Evolutionary conservation across 75 land plant genomes (phyloP), one percentile per base, ranked within the genome.

Genomic region (Azolla pinnata): DNA sequence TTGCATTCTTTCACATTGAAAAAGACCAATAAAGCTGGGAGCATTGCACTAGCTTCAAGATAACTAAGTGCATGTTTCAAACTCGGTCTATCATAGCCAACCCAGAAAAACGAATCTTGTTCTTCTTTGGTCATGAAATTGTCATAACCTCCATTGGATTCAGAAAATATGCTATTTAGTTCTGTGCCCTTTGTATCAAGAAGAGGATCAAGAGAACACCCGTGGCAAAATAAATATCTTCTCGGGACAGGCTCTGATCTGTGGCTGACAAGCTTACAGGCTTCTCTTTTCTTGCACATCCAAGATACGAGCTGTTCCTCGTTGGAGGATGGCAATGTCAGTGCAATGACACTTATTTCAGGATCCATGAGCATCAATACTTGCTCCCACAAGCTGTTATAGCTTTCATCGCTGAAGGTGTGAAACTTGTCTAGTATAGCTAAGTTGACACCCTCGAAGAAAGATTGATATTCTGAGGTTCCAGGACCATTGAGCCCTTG

Each of bases 381-480:
- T 24, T 59, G 29, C 45, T 59, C 62, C 62, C 62, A 59, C 25
- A 59, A 3, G 7, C 24, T 27, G 0, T 20, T 47, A 59, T 40
- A 35, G 23, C 24, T 44, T 4, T 8, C 21, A 4, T 59, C 62
- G 17, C 62, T 47, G 44, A 59, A 23, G 9, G 62, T 59, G 16
- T 59, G 45, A 29, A 59, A 59, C 25, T 59, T 59, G 44, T 59
- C 62, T 1, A 59, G 20, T n/a, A 59, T 47, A 21, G 44, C 62
- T 23, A 59, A 14, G 21, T 40, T 40, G 27, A 59, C 21, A 19
- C 42, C 42, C 44, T 40, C 62, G 25, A 59, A 44, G 62, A 59
- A 44, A 32, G 20, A 35, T 1, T 27, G 23, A 12, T 23, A 40
- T 24, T 59, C 62, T 34, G 62, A 27, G 16, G 26, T 47, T 27